These are phyloP conservation scores for Vicia sativa DNA, from an alignment of 306 rosid genomes.

Conservation along the genomic window DNA sequence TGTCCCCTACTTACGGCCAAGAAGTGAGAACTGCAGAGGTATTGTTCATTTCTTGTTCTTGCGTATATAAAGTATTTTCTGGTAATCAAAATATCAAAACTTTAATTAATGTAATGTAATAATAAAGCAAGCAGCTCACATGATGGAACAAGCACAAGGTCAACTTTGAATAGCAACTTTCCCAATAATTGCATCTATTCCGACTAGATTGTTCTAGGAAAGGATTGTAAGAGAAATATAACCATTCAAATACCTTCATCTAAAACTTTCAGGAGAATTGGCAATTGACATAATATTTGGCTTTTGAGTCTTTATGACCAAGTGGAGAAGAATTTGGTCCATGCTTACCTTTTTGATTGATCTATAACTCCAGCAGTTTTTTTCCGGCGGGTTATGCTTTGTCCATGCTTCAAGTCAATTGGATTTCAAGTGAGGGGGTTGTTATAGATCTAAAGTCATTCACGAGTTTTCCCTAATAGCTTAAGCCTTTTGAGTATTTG, in stretches of 20 bases:
- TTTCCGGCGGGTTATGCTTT: constrained; percentile 19
- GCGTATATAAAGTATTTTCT: constrained; percentile 27
- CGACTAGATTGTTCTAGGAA: constrained; percentile 22
- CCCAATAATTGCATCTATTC: constrained; percentile 18
- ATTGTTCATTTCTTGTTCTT: constrained; percentile 42
- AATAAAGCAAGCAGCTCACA: constrained; percentile 5
- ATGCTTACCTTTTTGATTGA: constrained; percentile 3
- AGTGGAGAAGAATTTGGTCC: constrained; percentile 21
- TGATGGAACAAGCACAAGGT: constrained; percentile 15
- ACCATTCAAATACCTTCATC: constrained; percentile 1
- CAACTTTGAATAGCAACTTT: constrained; percentile 6
- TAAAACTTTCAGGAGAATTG: constrained; percentile 23
- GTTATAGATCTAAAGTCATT: constrained; percentile 19
- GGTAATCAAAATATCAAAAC: constrained; percentile 28
- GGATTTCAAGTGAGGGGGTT: constrained; percentile 3
- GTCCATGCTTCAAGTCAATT: constrained; percentile 16
- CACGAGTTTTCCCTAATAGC: background rate
- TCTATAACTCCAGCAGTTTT: constrained; percentile 5
- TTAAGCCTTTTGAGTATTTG: constrained; percentile 12
- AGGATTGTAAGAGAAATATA: constrained; percentile 29
- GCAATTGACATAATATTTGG: constrained; percentile 19
- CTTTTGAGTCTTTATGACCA: constrained; percentile 17
- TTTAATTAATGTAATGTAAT: constrained; percentile 3
- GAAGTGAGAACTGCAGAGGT: constrained; percentile 96
- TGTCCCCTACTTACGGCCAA: constrained; percentile 93